These are phyloP conservation scores for Syzygium jambos DNA, from an alignment of 345 rosid species.

Conservation along the genomic window DNA sequence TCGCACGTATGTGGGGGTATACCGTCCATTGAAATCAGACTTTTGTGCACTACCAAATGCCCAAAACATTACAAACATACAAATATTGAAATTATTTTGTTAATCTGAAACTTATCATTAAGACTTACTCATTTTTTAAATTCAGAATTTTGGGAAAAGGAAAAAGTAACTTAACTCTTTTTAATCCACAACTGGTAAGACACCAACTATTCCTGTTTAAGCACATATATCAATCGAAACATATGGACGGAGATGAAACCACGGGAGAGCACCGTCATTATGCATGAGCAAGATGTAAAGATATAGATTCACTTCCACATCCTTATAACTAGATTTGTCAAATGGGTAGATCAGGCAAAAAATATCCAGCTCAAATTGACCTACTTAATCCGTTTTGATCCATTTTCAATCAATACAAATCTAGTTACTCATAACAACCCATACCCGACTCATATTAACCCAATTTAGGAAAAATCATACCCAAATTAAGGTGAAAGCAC, in stretches of 20 bases:
- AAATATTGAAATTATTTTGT: neutral
- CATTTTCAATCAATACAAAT: too few relatives aligned
- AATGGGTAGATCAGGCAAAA: too few relatives aligned
- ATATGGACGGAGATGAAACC: neutral
- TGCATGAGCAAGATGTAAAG: neutral
- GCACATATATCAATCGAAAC: neutral
- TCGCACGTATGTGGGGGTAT: too few relatives aligned
- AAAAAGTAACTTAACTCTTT: neutral
- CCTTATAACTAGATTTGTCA: neutral
- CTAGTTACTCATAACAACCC: too few relatives aligned
- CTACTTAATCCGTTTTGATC: too few relatives aligned
- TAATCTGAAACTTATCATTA: neutral
- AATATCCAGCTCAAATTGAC: too few relatives aligned
- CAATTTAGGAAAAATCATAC: too few relatives aligned
- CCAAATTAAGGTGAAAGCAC: too few relatives aligned
- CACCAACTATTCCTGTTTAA: neutral
- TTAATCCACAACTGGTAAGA: neutral
- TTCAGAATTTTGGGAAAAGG: neutral
- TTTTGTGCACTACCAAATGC: neutral
- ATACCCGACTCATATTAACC: too few relatives aligned
- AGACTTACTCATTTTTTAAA: neutral
- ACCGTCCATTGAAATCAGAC: neutral
- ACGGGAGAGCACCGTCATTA: neutral
- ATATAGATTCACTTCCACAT: neutral
- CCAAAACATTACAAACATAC: neutral